Percentiles rank a stretch among this genome's conserved stretches.
Conservation (phyloP, 768 basidiomycete genomes). For the Mycena epipterygia region DNA sequence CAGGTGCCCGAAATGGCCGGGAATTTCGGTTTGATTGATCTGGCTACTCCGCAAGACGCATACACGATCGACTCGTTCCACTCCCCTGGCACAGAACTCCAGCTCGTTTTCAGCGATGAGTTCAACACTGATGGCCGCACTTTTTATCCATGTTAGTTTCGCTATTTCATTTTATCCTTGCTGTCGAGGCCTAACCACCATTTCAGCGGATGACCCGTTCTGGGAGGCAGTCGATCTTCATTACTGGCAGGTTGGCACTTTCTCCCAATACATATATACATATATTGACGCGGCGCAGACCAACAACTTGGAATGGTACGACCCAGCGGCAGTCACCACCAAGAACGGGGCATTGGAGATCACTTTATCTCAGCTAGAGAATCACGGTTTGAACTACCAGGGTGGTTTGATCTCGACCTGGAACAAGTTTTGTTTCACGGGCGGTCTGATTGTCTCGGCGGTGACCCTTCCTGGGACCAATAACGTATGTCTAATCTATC, state of each 20-base stretch:
- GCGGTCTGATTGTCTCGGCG: constrained; percentile 80
- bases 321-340: constrained; percentile 84
- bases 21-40: constrained; percentile 82
- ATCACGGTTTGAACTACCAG: constrained; percentile 80
- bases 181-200: too few relatives aligned
- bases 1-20: constrained; percentile 72
- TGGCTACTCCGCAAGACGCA: constrained; percentile 76
- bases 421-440: constrained; percentile 98
- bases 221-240: constrained; percentile 85
- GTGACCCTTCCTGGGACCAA: constrained; percentile 78
- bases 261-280: not conserved
- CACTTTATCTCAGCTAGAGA: constrained; percentile 74
- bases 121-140: constrained; percentile 85
- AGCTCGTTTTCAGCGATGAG: constrained; percentile 91
- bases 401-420: constrained; percentile 67
- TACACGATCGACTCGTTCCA: constrained; percentile 66
- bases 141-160: constrained; percentile 75
- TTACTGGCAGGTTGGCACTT: constrained; percentile 73
- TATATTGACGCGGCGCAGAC: constrained; percentile 55
- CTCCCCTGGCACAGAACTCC: constrained; percentile 66
- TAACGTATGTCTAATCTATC: too few relatives aligned
- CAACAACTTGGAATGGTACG: constrained; percentile 90
- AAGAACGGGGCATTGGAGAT: constrained; percentile 80
- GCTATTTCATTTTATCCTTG: constrained; percentile 67
- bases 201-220: constrained; percentile 32